Conservation (phyloP, 2,329 filamentous ascomycete genomes). For the Diaporthe amygdali region DNA sequence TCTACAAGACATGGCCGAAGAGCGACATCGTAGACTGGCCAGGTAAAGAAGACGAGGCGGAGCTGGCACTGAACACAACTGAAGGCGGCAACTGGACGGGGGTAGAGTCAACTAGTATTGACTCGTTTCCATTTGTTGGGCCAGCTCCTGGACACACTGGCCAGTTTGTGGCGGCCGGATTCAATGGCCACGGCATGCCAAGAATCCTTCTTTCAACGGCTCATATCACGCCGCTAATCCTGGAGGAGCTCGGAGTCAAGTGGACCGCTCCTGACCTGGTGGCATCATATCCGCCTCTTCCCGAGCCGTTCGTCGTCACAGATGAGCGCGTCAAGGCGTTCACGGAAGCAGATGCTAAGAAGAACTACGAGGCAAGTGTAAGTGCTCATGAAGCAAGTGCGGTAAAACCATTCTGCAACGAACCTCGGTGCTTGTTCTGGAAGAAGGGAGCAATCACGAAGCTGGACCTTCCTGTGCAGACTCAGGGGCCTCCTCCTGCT, state of each 20-base stretch:
- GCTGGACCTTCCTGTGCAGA: background rate
- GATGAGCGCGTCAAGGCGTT: slow-evolving; percentile 32
- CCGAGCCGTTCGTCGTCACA: slow-evolving; percentile 35
- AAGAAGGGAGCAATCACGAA: background rate
- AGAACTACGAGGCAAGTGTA: slow-evolving; percentile 12
- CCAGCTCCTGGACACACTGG: slow-evolving; percentile 30
- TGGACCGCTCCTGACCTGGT: slow-evolving; percentile 28
- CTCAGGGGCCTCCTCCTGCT: background rate
- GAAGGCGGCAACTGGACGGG: slow-evolving; percentile 38
- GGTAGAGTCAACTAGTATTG: slow-evolving; percentile 26
- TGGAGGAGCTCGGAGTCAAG: slow-evolving; percentile 29
- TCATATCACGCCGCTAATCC: slow-evolving; percentile 32
- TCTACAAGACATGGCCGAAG: slow-evolving; percentile 35
- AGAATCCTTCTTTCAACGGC: slow-evolving; percentile 36
- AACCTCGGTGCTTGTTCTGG: slow-evolving; percentile 1
- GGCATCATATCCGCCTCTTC: slow-evolving; percentile 32
- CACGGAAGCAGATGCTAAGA: slow-evolving; percentile 24
- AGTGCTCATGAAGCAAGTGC: slow-evolving; percentile 24
- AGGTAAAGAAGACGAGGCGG: slow-evolving; percentile 27
- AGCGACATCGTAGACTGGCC: slow-evolving; percentile 34
- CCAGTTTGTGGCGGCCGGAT: slow-evolving; percentile 34
- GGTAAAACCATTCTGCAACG: slow-evolving; percentile 28
- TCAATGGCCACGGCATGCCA: slow-evolving; percentile 37
- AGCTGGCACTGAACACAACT: slow-evolving; percentile 21
- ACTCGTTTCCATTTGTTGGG: slow-evolving; percentile 33